Evolutionary conservation across 208 protist species (phyloP).

Genomic region (Porcisia deanei): DNA sequence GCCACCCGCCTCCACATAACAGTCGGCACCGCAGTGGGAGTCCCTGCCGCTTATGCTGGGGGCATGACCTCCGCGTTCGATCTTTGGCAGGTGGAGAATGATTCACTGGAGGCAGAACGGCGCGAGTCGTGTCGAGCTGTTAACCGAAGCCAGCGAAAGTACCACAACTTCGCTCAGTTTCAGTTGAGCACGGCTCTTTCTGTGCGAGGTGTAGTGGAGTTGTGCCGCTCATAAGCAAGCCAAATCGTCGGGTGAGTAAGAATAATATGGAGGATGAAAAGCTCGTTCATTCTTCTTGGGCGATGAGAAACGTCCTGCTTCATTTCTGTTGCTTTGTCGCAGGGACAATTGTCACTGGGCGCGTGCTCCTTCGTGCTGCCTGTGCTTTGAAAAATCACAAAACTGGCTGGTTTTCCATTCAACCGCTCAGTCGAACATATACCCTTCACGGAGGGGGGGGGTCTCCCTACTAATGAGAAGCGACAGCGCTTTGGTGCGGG

Average conservation of each 20-base stretch:
- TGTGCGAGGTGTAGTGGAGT: conserved; percentile 27
- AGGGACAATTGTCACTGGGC: not conserved
- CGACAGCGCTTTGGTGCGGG: not conserved
- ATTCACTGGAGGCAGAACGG: conserved; percentile 28
- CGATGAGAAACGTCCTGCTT: not conserved
- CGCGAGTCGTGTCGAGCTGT: conserved; percentile 18
- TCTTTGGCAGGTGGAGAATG: conserved; percentile 58
- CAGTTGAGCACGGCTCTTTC: conserved; percentile 15
- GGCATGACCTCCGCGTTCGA: conserved; percentile 59
- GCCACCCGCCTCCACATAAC: conserved; percentile 66
- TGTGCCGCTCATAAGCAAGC: not conserved
- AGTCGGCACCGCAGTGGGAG: conserved; percentile 35
- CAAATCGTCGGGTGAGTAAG: not conserved
- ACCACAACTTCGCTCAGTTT: conserved; percentile 75
- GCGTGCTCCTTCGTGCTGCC: not conserved
- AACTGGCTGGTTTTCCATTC: not conserved
- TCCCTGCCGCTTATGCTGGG: conserved; percentile 48
- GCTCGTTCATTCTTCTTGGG: not conserved
- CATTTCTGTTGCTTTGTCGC: not conserved
- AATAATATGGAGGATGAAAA: not conserved
- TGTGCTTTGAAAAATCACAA: not conserved
- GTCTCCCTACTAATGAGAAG: not conserved
- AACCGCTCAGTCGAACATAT: not conserved
- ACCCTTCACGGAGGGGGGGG: not conserved
- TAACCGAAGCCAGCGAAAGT: conserved; percentile 81